Conservation (phyloP, 768 basidiomycete species). For the Crepidotus variabilis region DNA sequence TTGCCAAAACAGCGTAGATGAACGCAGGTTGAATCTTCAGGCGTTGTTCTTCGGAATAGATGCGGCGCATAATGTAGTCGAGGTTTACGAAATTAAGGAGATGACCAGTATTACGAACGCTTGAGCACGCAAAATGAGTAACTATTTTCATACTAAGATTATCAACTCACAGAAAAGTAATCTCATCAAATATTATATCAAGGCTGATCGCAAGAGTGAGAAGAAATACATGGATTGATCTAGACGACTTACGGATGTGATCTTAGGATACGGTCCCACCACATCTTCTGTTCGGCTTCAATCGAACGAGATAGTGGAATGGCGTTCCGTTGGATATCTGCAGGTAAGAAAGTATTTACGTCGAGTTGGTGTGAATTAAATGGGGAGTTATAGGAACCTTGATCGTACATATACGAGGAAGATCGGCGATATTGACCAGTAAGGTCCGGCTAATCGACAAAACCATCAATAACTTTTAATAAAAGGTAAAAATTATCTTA, state of each 20-base stretch:
- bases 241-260: slow-evolving; percentile 31
- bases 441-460: slow-evolving; percentile 21
- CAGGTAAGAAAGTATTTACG: slow-evolving; percentile 32
- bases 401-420: slow-evolving; percentile 31
- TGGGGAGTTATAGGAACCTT: slow-evolving; percentile 30
- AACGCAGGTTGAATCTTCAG: slow-evolving; percentile 64
- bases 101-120: slow-evolving; percentile 60
- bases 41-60: slow-evolving; percentile 50
- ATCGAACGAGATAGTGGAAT: slow-evolving; percentile 14
- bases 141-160: neutral
- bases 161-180: slow-evolving; percentile 25
- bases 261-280: slow-evolving; percentile 41
- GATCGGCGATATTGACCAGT: slow-evolving; percentile 27
- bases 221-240: neutral
- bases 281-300: slow-evolving; percentile 31
- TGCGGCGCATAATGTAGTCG: slow-evolving; percentile 45
- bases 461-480: neutral
- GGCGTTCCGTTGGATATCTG: slow-evolving; percentile 8
- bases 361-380: slow-evolving; percentile 35
- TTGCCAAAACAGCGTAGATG: slow-evolving; percentile 62
- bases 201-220: slow-evolving; percentile 8
- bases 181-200: slow-evolving; percentile 19
- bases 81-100: slow-evolving; percentile 70
- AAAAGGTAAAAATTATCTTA: neutral
- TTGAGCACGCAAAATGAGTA: slow-evolving; percentile 20